Evolutionary conservation across 805 yeast species (phyloP), one percentile per base, ranked within the genome.

Genomic region (Wickerhamiella alocasiicola): DNA sequence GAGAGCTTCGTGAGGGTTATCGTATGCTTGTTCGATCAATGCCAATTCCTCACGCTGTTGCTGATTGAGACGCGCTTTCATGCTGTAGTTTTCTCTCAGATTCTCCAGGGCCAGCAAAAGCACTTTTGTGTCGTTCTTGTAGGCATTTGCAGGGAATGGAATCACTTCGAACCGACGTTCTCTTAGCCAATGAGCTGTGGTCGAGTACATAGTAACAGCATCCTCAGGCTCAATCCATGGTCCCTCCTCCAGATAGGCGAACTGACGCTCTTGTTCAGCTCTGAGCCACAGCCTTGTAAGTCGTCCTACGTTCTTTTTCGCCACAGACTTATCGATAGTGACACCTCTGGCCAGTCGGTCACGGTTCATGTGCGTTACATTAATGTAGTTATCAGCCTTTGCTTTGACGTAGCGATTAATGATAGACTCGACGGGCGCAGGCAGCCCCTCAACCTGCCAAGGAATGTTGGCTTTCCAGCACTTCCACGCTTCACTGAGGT

Each of bases 391-490:
- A 52, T 88, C 96, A 2, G 97, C 95, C 57, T 91, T 88, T 1
- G 95, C 94, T 53, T 84, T 79, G 36, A 91, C 78, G 53, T 91
- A 91, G 33, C 95, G 72, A 54, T 82, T 79, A 46, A 91, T 87
- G 28, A 91, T 82, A 32, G 74, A 72, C 49, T 78, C 91, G 19
- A 91, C 74, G 0, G 96, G 96, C 40, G 72, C 80, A 2, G 99
- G 98, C 61, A 91, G 66, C 0, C 97, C 97, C 1, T 95, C 94
- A 12, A 91, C 97, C 50, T 83, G 77, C 97, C 97, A 91, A 0
- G 96, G 95, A 44, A 91, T 80, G 55, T 91, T 88, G 2, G 98
- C 98, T 58, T 91, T 91, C 99, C 99, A 91, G 58, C 97, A 91
- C 57, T 98, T 67, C 99, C 99, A 91, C 0, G 98, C 98, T 59